These are phyloP conservation scores for Boletus tomentosulus DNA, from an alignment of 768 basidiomycete species.

Conservation along the genomic window DNA sequence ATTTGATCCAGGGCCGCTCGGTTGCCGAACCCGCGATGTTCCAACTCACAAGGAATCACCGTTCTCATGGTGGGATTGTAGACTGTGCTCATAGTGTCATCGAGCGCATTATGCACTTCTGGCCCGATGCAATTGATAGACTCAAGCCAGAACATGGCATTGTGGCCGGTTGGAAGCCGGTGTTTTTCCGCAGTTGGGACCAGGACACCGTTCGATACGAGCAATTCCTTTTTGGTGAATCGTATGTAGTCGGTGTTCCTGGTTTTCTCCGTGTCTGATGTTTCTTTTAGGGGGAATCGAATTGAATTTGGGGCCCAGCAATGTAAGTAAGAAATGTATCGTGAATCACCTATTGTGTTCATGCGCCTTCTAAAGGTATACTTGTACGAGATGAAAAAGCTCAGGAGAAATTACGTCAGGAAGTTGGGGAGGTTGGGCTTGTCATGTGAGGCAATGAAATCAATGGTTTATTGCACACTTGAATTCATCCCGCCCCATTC, in stretches of 20 bases:
- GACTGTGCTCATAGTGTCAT: conserved; percentile 62
- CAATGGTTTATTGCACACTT: accelerated
- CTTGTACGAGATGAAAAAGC: conserved; percentile 62
- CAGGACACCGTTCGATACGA: conserved; percentile 41
- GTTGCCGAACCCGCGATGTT: conserved; percentile 19
- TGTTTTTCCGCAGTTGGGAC: conserved; percentile 40
- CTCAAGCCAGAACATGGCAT: conserved; percentile 54
- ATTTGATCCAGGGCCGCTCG: conserved; percentile 9
- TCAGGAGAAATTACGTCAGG: conserved; percentile 39
- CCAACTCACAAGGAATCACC: too few relatives aligned
- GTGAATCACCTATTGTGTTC: neutral
- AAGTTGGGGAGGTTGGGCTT: conserved; percentile 56
- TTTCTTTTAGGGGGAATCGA: conserved; percentile 35
- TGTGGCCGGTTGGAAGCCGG: conserved; percentile 50
- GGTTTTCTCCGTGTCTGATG: conserved; percentile 6
- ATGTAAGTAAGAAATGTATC: conserved; percentile 38
- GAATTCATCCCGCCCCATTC: neutral
- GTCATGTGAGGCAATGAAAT: conserved; percentile 43
- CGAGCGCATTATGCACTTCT: conserved; percentile 55
- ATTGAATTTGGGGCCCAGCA: conserved; percentile 64
- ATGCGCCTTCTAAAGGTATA: conserved; percentile 43
- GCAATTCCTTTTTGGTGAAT: conserved; percentile 52
- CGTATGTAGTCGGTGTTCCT: conserved; percentile 29
- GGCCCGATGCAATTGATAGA: conserved; percentile 61
- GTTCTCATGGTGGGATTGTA: too few relatives aligned